Base-by-base conservation (phyloP, 768 basidiomycete species). In the Collybia mongolica region DNA sequence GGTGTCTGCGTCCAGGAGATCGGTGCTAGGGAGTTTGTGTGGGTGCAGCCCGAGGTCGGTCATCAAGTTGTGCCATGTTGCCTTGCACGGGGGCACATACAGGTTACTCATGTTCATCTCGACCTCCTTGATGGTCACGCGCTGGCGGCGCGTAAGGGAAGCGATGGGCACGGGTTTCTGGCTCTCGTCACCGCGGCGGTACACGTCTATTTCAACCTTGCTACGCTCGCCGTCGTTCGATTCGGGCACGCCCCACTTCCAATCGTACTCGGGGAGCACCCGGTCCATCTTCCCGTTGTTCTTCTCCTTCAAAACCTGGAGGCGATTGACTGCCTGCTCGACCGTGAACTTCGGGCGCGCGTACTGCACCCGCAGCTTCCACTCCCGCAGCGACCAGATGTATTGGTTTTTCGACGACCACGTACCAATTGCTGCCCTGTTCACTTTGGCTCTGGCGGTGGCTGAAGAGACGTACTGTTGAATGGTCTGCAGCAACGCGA, bases 41-140 rank as follows among this genome's bases (percentile, higher is more conserved):
- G 32, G 39, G 22, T 48, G 39, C 17, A 53, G 26, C 22, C 52
- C 52, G 14, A 53, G 41, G 23, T 53, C 52, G 17, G 39, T 48
- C 46, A 53, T 53, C 35, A 53, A 2, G 41, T 53, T 53, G 46
- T 46, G 48, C 52, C 52, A 53, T 28, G 52, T 53, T 23, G 46
- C 53, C 24, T 46, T 54, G 43, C 50, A 45, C 4, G 43, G 44
- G 3, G 50, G 28, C 9, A 44, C 29, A 18, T 43, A 37, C 14
- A 29, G 17, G 12, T 44, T 19, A 15, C 18, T 49, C 29, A 49
- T 43, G 6, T 19, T 35, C 6, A 32, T 28, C 32, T 49, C 48
- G 14, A 49, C 18, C 5, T 18, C 48, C 11, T 18, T 19, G 6
- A 49, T 17, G 6, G 37, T 39, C 14, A 19, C 20, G 19, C 48